Evolutionary conservation across 2,329 filamentous ascomycete species (phyloP), one percentile per base, ranked within the genome.

Genomic region (Cytospora paraplurivora): DNA sequence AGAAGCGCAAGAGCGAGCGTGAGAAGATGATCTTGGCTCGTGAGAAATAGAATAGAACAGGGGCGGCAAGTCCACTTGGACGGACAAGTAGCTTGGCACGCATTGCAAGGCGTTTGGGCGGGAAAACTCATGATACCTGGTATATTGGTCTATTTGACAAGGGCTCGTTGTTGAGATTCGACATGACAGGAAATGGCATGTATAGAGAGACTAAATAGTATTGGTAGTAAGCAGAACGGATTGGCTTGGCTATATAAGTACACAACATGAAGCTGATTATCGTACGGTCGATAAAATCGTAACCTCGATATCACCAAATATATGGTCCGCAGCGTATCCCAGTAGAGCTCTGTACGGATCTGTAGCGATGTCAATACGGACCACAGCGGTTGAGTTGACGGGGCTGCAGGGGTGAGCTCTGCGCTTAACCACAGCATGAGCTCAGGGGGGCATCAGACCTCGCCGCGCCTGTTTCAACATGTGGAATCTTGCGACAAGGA

Each of bases 11-110:
- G 69, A 72, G 72, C 27, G 77, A 85, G 5, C 85, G 95, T 73
- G 93, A 98, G 78, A 97, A 97, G 85, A 94, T 96, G 85, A 83
- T 99, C 63, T 74, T 98, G 74, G 87, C 88, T 27, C 78, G 77
- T 68, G 82, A 87, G 70, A 82, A 86, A 72, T 88, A 76, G 38
- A 34, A 21, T 15, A 17, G 32, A 13, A 33, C 44, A 13, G 7
- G 32, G 47, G 54, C 11, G 19, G 19, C 19, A 38, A 61, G 52
- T 44, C 37, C 59, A 21, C n/a, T 11, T 50, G 33, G 41, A 49
- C 51, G 27, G 27, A 27, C 27, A 7, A 10, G 41, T 7, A 47
- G 34, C 55, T 60, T 19, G 44, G 44, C 19, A 51, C 62, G 62
- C 66, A 67, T 68, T 67, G 66, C 62, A 57, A 52, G 66, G 66